Evolutionary conservation across 345 rosid genomes (phyloP).

Genomic region (Bruguiera gymnorhiza): DNA sequence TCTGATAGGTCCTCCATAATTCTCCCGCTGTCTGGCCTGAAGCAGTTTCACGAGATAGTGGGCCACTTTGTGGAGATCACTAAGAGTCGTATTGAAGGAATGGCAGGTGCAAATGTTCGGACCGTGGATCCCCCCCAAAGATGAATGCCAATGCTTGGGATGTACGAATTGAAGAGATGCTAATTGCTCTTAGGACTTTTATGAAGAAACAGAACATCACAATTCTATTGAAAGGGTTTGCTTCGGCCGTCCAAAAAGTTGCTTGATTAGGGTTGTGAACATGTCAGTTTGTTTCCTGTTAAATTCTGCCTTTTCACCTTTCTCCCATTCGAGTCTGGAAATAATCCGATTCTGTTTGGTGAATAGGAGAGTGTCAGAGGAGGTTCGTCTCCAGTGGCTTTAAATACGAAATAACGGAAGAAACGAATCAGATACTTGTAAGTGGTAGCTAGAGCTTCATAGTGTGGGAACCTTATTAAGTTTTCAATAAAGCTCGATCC

Average conservation of each 20-base stretch:
- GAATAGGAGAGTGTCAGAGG: constrained; percentile 33
- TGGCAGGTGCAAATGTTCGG: constrained; percentile 81
- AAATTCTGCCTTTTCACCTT: constrained; percentile 18
- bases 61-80: constrained; percentile 97
- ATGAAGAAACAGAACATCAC: constrained; percentile 13
- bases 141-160: constrained; percentile 35
- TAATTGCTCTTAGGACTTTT: background rate
- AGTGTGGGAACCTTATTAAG: constrained; percentile 26
- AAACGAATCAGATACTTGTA: constrained; percentile 27
- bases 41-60: constrained; percentile 86
- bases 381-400: constrained; percentile 23
- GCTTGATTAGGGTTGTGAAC: constrained; percentile 42
- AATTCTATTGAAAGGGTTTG: constrained; percentile 32
- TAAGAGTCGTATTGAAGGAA: constrained; percentile 83
- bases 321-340: constrained; percentile 36
- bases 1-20: constrained; percentile 93
- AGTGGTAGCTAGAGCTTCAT: constrained; percentile 30
- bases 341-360: constrained; percentile 42
- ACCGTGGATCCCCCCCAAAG: constrained; percentile 91
- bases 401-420: constrained; percentile 31
- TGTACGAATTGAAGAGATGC: background rate
- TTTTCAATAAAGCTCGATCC: constrained; percentile 24
- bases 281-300: constrained; percentile 28
- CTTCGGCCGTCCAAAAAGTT: constrained; percentile 27
- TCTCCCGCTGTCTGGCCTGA: constrained; percentile 87